phyloP scores from a whole-genome alignment of 1,284 basidiomycete species.

The Athelia psychrophila region DNA sequence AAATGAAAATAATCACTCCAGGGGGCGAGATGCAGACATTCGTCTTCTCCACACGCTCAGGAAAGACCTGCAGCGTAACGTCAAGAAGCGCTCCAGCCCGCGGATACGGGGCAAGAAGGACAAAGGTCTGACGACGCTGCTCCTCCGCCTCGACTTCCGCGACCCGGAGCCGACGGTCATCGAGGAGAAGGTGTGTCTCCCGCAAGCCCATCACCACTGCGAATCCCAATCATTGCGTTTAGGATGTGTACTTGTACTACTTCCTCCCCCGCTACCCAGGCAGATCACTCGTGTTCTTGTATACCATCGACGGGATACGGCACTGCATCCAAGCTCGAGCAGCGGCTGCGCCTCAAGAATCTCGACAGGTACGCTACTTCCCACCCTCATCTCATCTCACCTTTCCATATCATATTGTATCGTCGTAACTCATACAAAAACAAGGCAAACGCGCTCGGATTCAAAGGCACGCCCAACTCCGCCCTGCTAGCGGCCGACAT shows the following conservation, averaged over 20 bases:
- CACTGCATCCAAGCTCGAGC: slow-evolving; percentile 91
- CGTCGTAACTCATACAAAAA: no score
- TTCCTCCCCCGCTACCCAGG: slow-evolving; percentile 96
- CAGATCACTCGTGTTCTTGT: slow-evolving; percentile 92
- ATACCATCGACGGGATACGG: slow-evolving; percentile 94
- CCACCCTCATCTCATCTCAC: background rate
- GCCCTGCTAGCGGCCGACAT: slow-evolving; percentile 96
- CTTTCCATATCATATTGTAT: no score
- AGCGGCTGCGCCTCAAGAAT: slow-evolving; percentile 94
- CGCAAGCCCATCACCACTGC: no score
- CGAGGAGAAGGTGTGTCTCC: no score
- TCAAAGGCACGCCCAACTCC: slow-evolving; percentile 72
- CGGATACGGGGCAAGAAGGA: background rate
- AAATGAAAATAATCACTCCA: slow-evolving; percentile 22
- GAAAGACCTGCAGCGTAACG: slow-evolving; percentile 90
- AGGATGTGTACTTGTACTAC: slow-evolving; percentile 95
- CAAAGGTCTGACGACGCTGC: slow-evolving; percentile 61
- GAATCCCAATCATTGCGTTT: no score
- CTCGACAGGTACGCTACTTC: slow-evolving; percentile 72
- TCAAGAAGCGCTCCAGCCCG: slow-evolving; percentile 56
- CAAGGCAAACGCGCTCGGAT: slow-evolving; percentile 40
- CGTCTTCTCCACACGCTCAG: slow-evolving; percentile 94
- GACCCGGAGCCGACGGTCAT: slow-evolving; percentile 87
- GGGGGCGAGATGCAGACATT: slow-evolving; percentile 80
- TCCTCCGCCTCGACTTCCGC: slow-evolving; percentile 91